Conservation (phyloP, 192 early-diverging fungal genomes). For the Paraglomus occultum region DNA sequence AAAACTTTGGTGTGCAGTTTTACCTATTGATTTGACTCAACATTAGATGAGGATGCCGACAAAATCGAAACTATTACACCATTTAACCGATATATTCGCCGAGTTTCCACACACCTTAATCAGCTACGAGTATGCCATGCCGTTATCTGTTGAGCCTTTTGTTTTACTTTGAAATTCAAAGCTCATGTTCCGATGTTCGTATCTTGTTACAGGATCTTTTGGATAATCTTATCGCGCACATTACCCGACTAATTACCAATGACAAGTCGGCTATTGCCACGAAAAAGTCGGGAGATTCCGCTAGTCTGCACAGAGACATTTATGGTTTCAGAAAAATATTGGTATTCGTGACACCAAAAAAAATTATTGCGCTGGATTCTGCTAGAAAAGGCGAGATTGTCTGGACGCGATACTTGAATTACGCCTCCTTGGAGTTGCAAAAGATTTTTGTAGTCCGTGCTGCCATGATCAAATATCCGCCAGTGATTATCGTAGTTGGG, state of each 20-base stretch:
- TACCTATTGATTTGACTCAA: conserved; percentile 31
- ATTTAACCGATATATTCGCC: conserved; percentile 63
- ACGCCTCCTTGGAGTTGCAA: conserved; percentile 43
- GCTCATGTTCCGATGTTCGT: conserved; percentile 20
- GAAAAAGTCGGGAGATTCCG: background rate
- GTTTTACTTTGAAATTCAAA: conserved; percentile 40
- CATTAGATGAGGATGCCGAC: conserved; percentile 47
- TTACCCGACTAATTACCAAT: conserved; percentile 14
- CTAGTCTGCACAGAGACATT: conserved; percentile 53
- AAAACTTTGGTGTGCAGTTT: conserved; percentile 37
- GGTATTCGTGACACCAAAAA: conserved; percentile 71
- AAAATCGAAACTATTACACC: conserved; percentile 46
- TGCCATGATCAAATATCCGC: conserved; percentile 67
- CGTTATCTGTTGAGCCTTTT: conserved; percentile 20
- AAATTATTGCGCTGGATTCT: conserved; percentile 82
- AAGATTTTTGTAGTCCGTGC: conserved; percentile 52
- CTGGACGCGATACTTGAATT: conserved; percentile 66
- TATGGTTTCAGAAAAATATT: conserved; percentile 90
- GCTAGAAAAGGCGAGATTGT: conserved; percentile 66
- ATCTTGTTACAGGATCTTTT: conserved; percentile 9
- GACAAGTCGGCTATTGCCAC: background rate
- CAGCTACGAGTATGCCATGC: conserved; percentile 49
- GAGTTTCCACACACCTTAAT: conserved; percentile 49
- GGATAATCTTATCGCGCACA: background rate
- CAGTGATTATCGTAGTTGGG: conserved; percentile 65